Evolutionary conservation across 2,329 filamentous ascomycete genomes (phyloP).

Genomic region (Ophiocordyceps sinensis): DNA sequence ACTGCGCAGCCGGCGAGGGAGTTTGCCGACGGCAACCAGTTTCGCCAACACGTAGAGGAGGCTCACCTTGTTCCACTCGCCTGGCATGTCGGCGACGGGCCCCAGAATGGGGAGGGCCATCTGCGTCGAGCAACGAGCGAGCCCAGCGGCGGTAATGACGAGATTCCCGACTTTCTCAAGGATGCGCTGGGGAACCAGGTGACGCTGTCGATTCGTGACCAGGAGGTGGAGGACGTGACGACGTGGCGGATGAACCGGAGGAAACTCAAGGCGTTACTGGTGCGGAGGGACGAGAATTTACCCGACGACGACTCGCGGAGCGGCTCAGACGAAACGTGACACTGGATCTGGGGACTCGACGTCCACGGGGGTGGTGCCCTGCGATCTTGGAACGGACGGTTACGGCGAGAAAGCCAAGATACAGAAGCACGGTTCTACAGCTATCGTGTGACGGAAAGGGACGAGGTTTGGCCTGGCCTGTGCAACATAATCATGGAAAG

Average conservation of each 20-base stretch:
- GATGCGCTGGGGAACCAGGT: conserved; percentile 38
- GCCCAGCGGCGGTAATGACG: conserved; percentile 4
- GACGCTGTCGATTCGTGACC: conserved; percentile 40
- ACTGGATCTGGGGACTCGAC: too few species aligned
- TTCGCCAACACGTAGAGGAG: conserved; percentile 36
- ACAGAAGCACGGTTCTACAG: too few species aligned
- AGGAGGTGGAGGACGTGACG: conserved; percentile 32
- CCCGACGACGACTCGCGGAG: conserved; percentile 25
- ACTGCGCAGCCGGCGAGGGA: conserved; percentile 8
- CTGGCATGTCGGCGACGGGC: conserved; percentile 48
- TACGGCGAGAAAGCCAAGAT: too few species aligned
- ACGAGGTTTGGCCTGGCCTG: too few species aligned
- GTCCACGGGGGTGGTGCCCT: too few species aligned
- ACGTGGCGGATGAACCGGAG: conserved; percentile 29
- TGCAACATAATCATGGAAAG: too few species aligned
- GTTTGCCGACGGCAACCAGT: conserved; percentile 22
- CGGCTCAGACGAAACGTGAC: conserved; percentile 4
- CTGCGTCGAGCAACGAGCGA: background rate
- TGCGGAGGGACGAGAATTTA: conserved; percentile 30
- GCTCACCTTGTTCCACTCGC: conserved; percentile 36
- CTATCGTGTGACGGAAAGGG: too few species aligned
- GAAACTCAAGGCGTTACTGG: conserved; percentile 27
- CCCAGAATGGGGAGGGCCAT: conserved; percentile 22
- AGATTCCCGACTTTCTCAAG: conserved; percentile 34
- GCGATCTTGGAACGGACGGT: too few species aligned